Evolutionary conservation across 805 yeast genomes (phyloP), one percentile per base, ranked within the genome.

Genomic region (Candida suzukii): DNA sequence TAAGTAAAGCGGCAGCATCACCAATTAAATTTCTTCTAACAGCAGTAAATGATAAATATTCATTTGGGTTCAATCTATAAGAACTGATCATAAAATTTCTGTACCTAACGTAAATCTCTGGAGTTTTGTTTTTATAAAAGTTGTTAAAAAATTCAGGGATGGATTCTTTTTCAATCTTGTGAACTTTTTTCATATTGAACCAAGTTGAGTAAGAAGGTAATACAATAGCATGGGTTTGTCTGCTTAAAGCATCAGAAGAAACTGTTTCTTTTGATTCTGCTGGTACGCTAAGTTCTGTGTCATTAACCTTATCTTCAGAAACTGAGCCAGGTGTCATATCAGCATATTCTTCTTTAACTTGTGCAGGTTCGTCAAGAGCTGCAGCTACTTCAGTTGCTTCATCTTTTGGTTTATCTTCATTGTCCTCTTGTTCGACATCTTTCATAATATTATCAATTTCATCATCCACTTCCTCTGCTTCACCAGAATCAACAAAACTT

Each of bases 31-130:
- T 87, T 52, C 97, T 79, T 58, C 98, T 79, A 42, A 88, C 83
- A 0, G 96, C 95, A 0, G 97, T 90, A 44, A 87, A 79, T 0
- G 96, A 85, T 32, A 90, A 67, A 54, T 86, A 88, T 59, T 90
- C 96, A 52, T 83, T 83, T 19, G 96, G 96, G 49, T 90, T 87
- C 49, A 90, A 64, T 48, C 97, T 68, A 58, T 88, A 90, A 12
- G 95, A 78, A 61, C 88, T 87, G 33, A 90, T 69, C 84, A 90
- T 83, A 59, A 90, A 90, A 56, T 88, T 87, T 55, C 97, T 76
- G 56, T 88, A 86, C 58, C 80, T 83, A 44, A 74, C 75, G 58
- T 88, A 90, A 29, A 86, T 78, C 50, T 78, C 76, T 11, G 95
- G 91, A 2, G 95, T 84, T 57, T 90, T 90, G 46, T 84, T 85